Evolutionary conservation across 169 alveolate genomes (phyloP), one percentile per base, ranked within the genome.

Genomic region (Pseudocohnilembus persalinus): DNA sequence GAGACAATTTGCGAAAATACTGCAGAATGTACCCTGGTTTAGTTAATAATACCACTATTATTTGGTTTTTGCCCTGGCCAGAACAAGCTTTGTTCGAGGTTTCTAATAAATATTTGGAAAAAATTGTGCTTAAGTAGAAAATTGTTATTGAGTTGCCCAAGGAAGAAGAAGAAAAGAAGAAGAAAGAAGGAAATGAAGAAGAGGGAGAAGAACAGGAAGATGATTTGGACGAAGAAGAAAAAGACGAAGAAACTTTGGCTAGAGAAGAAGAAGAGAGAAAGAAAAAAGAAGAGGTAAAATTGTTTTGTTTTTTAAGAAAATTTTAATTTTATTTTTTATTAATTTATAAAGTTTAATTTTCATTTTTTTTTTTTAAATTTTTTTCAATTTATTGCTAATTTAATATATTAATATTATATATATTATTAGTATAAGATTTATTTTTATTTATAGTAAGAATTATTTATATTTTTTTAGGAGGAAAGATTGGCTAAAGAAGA

Each of bases 61-160:
- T 96, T 85, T 98, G 99, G 99, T 96, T 96, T 88, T 96, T 97
- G 93, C 96, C 98, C 49, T 98, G 99, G 99, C 99, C 99, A 29
- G 97, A 94, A 76, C 98, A 97, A 73, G 99, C 99, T 33, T 91
- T 98, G 30, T 90, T 93, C 25, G 98, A 97, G 92, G 99, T 98
- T 30, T 99, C 99, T 16, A 90, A 90, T 88, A 93, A 97, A 83
- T 95, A 94, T 92, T 94, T 97, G 73, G 76, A 88, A 75, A 92
- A 88, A 84, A 83, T 91, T 26, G 77, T 83, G n/a, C 88, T 82
- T 73, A 83, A 89, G 80, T 83, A 90, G 77, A 77, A 87, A 73
- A 31, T 73, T 33, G n/a, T 87, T n/a, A 75, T 34, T 29, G 82
- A 30, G 0, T 88, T 82, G 68, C 85, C 89, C 30, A 83, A 87